A percentile compares a stretch with the other conserved stretches of the same genome.
Evolutionary conservation across 225 moss, liverwort and hornwort genomes (phyloP).

Genomic region (Asterella californica): DNA sequence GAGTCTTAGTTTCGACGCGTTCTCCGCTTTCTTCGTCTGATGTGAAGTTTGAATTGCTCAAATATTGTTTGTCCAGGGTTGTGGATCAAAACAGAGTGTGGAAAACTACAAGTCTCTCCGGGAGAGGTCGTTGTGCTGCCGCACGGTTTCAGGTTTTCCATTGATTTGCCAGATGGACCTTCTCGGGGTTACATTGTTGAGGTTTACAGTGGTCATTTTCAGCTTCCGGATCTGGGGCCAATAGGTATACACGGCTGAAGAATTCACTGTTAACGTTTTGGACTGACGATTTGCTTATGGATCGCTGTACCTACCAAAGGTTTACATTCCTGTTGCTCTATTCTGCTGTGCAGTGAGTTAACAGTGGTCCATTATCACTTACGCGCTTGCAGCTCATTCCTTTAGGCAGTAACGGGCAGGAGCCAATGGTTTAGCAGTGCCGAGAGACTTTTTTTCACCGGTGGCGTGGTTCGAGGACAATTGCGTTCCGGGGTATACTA

Average conservation of each 20-base stretch:
- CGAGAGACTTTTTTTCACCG: slow-evolving; percentile 85
- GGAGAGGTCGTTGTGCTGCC: slow-evolving; percentile 86
- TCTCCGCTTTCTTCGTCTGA: not conserved
- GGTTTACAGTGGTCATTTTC: slow-evolving; percentile 90
- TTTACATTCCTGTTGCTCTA: not conserved
- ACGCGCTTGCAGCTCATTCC: not conserved
- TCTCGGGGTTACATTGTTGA: slow-evolving; percentile 87
- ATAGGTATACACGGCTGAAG: slow-evolving; percentile 50
- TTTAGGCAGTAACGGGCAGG: slow-evolving; percentile 36
- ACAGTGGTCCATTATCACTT: not conserved
- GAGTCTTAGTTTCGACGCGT: no score
- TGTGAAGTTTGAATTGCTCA: not conserved
- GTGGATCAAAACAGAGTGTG: slow-evolving; percentile 93
- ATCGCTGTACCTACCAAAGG: not conserved
- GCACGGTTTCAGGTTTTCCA: slow-evolving; percentile 71
- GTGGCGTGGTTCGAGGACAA: slow-evolving; percentile 81
- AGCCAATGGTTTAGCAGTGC: slow-evolving; percentile 88
- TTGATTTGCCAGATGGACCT: slow-evolving; percentile 87
- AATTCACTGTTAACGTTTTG: not conserved
- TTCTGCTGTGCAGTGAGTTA: not conserved
- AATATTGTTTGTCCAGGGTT: slow-evolving; percentile 43
- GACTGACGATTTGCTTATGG: not conserved
- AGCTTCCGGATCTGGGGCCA: slow-evolving; percentile 89
- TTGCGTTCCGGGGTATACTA: slow-evolving; percentile 52
- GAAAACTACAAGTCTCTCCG: slow-evolving; percentile 74